Conservation (phyloP, 2,329 filamentous ascomycete species). For the Tothia fuscella region DNA sequence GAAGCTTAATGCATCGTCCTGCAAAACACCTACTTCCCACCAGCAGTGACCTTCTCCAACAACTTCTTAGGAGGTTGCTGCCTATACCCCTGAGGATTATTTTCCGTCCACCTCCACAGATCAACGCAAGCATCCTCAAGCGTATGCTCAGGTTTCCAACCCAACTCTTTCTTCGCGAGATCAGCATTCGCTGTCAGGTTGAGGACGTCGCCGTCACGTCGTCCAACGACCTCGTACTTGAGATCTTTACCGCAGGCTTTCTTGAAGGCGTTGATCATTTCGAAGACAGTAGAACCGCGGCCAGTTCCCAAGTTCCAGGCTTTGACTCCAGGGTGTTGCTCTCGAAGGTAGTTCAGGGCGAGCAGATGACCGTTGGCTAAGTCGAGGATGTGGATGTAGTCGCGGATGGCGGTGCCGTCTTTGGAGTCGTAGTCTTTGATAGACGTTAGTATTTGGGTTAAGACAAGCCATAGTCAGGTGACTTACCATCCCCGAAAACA, state of each 20-base stretch:
- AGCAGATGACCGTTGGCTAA: conserved; percentile 75
- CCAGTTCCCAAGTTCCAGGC: conserved; percentile 97
- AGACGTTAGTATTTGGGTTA: conserved; percentile 15
- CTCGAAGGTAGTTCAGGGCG: conserved; percentile 80
- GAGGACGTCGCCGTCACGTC: conserved; percentile 80
- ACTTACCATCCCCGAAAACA: conserved; percentile 82
- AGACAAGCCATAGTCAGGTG: background rate
- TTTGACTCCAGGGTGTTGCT: conserved; percentile 75
- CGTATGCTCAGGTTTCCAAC: conserved; percentile 82
- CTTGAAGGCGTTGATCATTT: conserved; percentile 94
- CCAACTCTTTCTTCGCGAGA: conserved; percentile 75
- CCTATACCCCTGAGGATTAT: conserved; percentile 90
- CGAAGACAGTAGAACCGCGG: conserved; percentile 87
- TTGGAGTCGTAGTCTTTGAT: conserved; percentile 71
- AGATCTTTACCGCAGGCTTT: conserved; percentile 74
- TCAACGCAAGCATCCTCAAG: conserved; percentile 90
- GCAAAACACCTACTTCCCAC: too few species aligned
- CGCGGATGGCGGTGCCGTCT: conserved; percentile 87
- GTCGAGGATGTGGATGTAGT: conserved; percentile 96
- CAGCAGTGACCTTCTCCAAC: too few species aligned
- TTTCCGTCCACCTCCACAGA: conserved; percentile 93
- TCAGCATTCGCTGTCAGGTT: conserved; percentile 87
- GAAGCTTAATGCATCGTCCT: too few species aligned
- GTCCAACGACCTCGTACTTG: conserved; percentile 71
- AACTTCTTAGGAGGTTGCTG: conserved; percentile 81